These are phyloP conservation scores for Ogataea zsoltii DNA, from an alignment of 805 yeast genomes.

Conservation along the genomic window DNA sequence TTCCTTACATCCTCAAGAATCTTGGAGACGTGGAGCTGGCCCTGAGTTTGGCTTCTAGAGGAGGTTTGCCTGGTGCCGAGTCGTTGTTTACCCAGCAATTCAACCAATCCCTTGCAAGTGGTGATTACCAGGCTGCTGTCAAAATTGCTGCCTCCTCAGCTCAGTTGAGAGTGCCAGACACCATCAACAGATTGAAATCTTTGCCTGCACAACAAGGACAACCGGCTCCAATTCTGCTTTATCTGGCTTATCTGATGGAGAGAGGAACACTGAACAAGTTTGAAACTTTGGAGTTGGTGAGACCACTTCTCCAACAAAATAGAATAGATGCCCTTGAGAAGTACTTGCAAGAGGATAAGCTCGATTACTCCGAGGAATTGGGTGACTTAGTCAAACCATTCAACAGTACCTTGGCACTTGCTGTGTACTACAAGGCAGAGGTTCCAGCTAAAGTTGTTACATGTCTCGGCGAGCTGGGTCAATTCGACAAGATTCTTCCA, in stretches of 20 bases:
- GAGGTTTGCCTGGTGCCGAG: constrained; percentile 97
- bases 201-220: constrained; percentile 93
- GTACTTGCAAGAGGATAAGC: constrained; percentile 93
- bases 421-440: constrained; percentile 83
- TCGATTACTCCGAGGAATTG: constrained; percentile 92
- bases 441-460: constrained; percentile 88
- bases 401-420: constrained; percentile 83
- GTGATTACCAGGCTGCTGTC: constrained; percentile 91
- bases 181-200: constrained; percentile 88
- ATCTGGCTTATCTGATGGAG: constrained; percentile 87
- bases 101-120: constrained; percentile 76
- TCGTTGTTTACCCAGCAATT: constrained; percentile 88
- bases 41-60: constrained; percentile 85
- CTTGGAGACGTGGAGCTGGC: constrained; percentile 87
- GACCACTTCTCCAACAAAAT: constrained; percentile 93
- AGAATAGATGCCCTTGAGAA: constrained; percentile 92
- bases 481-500: constrained; percentile 93
- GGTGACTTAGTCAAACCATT: constrained; percentile 94
- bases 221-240: constrained; percentile 90
- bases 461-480: constrained; percentile 91
- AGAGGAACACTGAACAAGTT: constrained; percentile 89
- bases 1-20: constrained; percentile 86
- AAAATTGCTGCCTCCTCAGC: constrained; percentile 95
- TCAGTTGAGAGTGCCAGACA: constrained; percentile 89
- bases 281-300: constrained; percentile 93